Base-by-base conservation (phyloP, 805 yeast species). In the Candida palmyrensis region DNA sequence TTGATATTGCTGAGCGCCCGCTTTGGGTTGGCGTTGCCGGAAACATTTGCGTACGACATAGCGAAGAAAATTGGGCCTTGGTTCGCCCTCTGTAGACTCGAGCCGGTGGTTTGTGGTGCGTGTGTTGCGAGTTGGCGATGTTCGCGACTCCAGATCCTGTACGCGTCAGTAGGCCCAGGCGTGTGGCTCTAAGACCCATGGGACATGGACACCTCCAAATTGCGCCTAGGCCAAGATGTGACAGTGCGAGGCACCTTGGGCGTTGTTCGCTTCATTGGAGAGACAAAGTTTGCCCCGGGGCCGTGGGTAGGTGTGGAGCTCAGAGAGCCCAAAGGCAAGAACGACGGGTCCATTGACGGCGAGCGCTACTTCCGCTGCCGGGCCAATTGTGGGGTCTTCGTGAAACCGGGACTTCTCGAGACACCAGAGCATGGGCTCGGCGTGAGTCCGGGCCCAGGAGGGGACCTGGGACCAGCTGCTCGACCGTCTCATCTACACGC, bases 241-340 rank as follows among this genome's bases (percentile, higher is more conserved):
- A 18, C 33, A 3, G 62, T 70, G 2, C 50, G 55, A 35, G 67
- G 67, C 3, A 54, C 60, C 6, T 27, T 38, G 1, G 86, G 84
- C 0, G 43, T 51, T 0, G 68, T 79, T 1, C 54, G 69, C 32
- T 80, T 53, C 46, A 38, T 69, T 2, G 87, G 87, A 0, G 33
- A 43, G 10, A 75, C 85, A 0, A 41, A 70, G 29, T 81, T 81
- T 58, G 77, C 83, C 3, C 56, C 68, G 0, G 87, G 86, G 0
- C 33, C 37, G 1, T 73, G 80, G 79, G 50, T 68, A 3, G 80
- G 79, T 1, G 45, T 74, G 3, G 74, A 71, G 30, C 47, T 75
- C 15, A 62, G 59, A 9, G 35, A 36, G 1, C 54, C 66, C 0
- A 37, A 23, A 1, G 79, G 79, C 1, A 69, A 66, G 41, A 75